Evolutionary conservation across 192 early-diverging fungal genomes (phyloP).

Genomic region (Gaertneriomyces sp.): DNA sequence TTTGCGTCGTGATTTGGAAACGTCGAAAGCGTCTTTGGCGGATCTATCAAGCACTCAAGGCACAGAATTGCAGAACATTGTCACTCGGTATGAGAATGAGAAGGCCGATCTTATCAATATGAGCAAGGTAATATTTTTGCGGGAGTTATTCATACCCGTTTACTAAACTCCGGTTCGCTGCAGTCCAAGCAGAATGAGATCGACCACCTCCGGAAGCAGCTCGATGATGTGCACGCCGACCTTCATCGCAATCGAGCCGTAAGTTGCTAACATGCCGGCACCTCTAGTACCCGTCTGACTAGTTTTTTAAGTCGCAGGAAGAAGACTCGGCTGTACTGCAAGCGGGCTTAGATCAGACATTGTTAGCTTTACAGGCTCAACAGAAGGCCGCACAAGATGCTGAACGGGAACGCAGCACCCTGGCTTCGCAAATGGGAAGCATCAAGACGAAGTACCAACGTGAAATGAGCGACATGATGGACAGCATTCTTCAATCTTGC

Average conservation of each 20-base stretch:
- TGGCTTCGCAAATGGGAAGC: too few species aligned
- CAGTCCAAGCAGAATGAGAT: slow-evolving; percentile 30
- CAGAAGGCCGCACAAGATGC: slow-evolving; percentile 43
- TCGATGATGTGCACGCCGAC: slow-evolving; percentile 27
- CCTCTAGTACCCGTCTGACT: background rate
- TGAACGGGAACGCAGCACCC: background rate
- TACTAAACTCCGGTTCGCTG: background rate
- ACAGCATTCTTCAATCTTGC: slow-evolving; percentile 83
- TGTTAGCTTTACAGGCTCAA: slow-evolving; percentile 45
- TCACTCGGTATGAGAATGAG: slow-evolving; percentile 78
- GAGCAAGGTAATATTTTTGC: slow-evolving; percentile 7
- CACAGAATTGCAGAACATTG: slow-evolving; percentile 76
- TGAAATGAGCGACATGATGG: slow-evolving; percentile 31
- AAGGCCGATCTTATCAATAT: slow-evolving; percentile 73
- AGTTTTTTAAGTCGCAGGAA: slow-evolving; percentile 30
- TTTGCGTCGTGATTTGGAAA: slow-evolving; percentile 73
- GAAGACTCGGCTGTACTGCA: slow-evolving; percentile 50
- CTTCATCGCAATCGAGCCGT: slow-evolving; percentile 24
- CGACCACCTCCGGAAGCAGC: slow-evolving; percentile 19
- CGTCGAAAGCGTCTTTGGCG: slow-evolving; percentile 69
- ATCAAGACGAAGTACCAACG: too few species aligned
- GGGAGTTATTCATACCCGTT: background rate
- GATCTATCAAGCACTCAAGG: slow-evolving; percentile 78
- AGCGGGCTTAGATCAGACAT: slow-evolving; percentile 52
- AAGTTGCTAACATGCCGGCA: slow-evolving; percentile 10